These are phyloP conservation scores for Coccomyxa subellipsoidea DNA, from an alignment of 163 green algal species.

Conservation along the genomic window DNA sequence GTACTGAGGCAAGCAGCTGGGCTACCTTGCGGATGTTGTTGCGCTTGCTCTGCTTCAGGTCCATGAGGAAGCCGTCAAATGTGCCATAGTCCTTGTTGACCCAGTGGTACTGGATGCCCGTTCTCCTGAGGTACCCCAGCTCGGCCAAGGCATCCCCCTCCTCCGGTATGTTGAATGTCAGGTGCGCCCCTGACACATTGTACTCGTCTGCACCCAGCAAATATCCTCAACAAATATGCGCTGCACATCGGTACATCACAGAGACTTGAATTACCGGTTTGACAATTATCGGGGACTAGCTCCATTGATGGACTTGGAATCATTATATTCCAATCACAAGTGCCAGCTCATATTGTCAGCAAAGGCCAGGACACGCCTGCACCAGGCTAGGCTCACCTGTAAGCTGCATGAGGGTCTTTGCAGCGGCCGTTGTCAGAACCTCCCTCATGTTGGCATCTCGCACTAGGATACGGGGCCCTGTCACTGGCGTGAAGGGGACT, in stretches of 20 bases:
- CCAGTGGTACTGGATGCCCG: constrained; percentile 72
- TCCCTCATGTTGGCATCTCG: constrained; percentile 2
- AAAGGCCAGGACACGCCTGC: not conserved
- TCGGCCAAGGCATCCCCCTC: constrained; percentile 62
- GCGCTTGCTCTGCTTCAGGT: constrained; percentile 74
- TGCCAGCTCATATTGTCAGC: too few relatives aligned
- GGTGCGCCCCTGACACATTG: constrained; percentile 63
- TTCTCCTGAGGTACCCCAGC: constrained; percentile 60
- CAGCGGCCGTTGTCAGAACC: constrained; percentile 22
- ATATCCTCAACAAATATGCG: too few relatives aligned
- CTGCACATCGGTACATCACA: too few relatives aligned
- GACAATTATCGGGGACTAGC: too few relatives aligned
- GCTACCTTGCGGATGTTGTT: constrained; percentile 80
- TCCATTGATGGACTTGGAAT: too few relatives aligned
- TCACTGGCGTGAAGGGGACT: constrained; percentile 83
- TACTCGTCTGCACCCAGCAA: constrained; percentile 39
- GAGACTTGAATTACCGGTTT: not conserved
- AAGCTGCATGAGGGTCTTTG: constrained; percentile 8
- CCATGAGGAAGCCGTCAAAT: constrained; percentile 82
- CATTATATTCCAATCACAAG: too few relatives aligned
- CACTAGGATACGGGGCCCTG: constrained; percentile 65
- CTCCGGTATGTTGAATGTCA: constrained; percentile 72
- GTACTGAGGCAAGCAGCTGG: not conserved
- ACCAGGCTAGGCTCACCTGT: not conserved
- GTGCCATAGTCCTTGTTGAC: constrained; percentile 59